Percentiles rank a stretch among this genome's conserved stretches.
Evolutionary conservation across 2,329 filamentous ascomycete species (phyloP).

Genomic region (Xylariaceae sp.): DNA sequence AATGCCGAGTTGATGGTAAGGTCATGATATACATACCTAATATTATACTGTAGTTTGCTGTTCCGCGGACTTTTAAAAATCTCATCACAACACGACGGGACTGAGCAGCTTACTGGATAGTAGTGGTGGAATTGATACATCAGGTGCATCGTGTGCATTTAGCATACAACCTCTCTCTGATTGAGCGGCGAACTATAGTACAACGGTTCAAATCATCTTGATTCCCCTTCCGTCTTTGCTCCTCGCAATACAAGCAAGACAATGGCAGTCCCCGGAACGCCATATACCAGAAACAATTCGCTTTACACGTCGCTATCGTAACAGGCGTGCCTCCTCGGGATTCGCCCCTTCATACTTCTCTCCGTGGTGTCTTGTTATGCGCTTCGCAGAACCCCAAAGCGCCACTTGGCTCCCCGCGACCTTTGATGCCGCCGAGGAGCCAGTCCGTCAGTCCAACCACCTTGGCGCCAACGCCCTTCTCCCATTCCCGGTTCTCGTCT

Average conservation of each 20-base stretch:
- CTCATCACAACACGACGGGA: neutral
- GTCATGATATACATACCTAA: too few relatives aligned
- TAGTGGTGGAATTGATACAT: slow-evolving; percentile 1
- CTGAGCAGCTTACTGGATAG: neutral
- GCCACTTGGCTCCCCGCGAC: slow-evolving; percentile 21
- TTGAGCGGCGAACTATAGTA: slow-evolving; percentile 25
- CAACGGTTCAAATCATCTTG: slow-evolving; percentile 2
- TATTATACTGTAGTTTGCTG: too few relatives aligned
- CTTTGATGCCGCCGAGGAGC: slow-evolving; percentile 73
- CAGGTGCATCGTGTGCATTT: slow-evolving; percentile 10
- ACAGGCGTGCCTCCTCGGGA: slow-evolving; percentile 10
- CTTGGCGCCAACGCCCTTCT: slow-evolving; percentile 72
- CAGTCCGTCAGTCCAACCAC: slow-evolving; percentile 93
- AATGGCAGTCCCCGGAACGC: slow-evolving; percentile 5
- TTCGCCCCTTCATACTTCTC: slow-evolving; percentile 6
- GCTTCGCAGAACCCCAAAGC: slow-evolving; percentile 8
- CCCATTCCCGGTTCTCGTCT: slow-evolving; percentile 78
- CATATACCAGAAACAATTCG: slow-evolving; percentile 4
- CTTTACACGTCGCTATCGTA: neutral
- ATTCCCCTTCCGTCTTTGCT: too few relatives aligned
- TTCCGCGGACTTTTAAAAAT: too few relatives aligned
- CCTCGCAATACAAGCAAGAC: neutral
- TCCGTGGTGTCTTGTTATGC: neutral
- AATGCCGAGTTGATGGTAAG: too few relatives aligned
- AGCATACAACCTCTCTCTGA: slow-evolving; percentile 16